Evolutionary conservation across 768 basidiomycete genomes (phyloP).

Genomic region (Neoboletus brunneissimus): DNA sequence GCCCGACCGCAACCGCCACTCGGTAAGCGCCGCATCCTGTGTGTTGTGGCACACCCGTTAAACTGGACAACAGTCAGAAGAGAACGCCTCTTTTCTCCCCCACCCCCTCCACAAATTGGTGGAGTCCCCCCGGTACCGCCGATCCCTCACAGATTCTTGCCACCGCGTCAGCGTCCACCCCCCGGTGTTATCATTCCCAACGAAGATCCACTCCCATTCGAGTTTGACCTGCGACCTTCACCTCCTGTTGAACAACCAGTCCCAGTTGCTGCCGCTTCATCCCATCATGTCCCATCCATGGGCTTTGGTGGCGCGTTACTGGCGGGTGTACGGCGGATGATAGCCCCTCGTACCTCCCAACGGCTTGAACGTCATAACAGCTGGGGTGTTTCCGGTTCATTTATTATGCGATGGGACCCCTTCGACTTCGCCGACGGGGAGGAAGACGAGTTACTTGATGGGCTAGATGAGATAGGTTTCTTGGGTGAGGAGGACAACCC

Average conservation of each 20-base stretch:
- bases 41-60: not conserved
- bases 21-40: slow-evolving; percentile 12
- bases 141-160: slow-evolving; percentile 40
- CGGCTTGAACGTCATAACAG: slow-evolving; percentile 13
- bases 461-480: slow-evolving; percentile 16
- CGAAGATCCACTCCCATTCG: slow-evolving; percentile 51
- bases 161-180: slow-evolving; percentile 36
- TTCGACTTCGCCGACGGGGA: slow-evolving; percentile 18
- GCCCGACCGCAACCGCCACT: slow-evolving; percentile 13
- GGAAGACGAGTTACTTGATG: slow-evolving; percentile 15
- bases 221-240: slow-evolving; percentile 31
- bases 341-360: slow-evolving; percentile 12
- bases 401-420: slow-evolving; percentile 32
- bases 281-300: slow-evolving; percentile 57
- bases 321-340: slow-evolving; percentile 36
- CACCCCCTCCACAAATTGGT: slow-evolving; percentile 42
- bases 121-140: slow-evolving; percentile 57
- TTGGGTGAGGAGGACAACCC: slow-evolving; percentile 14
- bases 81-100: slow-evolving; percentile 42
- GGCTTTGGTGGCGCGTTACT: slow-evolving; percentile 65
- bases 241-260: slow-evolving; percentile 24
- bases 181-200: slow-evolving; percentile 50
- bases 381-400: slow-evolving; percentile 27
- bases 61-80: slow-evolving; percentile 15
- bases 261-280: slow-evolving; percentile 43